These are phyloP conservation scores for Helianthus tuberosus DNA, from an alignment of 129 eudicot species.

Conservation along the genomic window DNA sequence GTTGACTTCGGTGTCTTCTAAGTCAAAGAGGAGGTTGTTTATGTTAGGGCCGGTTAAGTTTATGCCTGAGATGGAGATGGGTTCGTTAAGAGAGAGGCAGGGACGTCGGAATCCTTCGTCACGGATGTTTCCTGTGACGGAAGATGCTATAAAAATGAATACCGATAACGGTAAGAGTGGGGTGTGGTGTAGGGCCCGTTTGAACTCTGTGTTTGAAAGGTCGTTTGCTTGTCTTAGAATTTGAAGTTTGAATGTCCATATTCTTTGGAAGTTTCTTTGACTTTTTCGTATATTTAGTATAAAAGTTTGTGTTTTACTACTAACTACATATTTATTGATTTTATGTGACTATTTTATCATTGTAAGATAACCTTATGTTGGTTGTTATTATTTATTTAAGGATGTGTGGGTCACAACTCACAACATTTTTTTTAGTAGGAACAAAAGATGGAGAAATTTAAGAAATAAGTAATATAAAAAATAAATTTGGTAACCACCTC, in stretches of 20 bases:
- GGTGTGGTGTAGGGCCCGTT: slow-evolving; percentile 45
- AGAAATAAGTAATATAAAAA: too few species aligned
- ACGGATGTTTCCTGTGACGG: slow-evolving; percentile 33
- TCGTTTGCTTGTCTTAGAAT: slow-evolving; percentile 47
- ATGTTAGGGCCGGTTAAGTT: slow-evolving; percentile 76
- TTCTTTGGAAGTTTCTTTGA: neutral
- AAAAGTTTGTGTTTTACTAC: neutral
- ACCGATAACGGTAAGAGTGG: slow-evolving; percentile 10
- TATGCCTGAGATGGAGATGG: slow-evolving; percentile 68
- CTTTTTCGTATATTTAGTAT: neutral
- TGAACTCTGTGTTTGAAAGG: too few species aligned
- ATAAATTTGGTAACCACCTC: too few species aligned
- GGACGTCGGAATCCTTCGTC: slow-evolving; percentile 29
- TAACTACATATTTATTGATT: too few species aligned
- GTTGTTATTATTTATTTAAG: too few species aligned
- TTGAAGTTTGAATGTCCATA: neutral
- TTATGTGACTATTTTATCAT: too few species aligned
- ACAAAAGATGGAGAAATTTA: too few species aligned
- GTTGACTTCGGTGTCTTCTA: slow-evolving; percentile 39
- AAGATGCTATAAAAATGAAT: neutral
- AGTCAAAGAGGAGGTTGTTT: slow-evolving; percentile 62
- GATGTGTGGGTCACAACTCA: too few species aligned
- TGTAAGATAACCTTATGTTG: neutral
- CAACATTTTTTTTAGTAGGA: too few species aligned
- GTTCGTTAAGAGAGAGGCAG: slow-evolving; percentile 61